Conservation (phyloP, 257 asterid species). For the Solanum corneliomulleri region DNA sequence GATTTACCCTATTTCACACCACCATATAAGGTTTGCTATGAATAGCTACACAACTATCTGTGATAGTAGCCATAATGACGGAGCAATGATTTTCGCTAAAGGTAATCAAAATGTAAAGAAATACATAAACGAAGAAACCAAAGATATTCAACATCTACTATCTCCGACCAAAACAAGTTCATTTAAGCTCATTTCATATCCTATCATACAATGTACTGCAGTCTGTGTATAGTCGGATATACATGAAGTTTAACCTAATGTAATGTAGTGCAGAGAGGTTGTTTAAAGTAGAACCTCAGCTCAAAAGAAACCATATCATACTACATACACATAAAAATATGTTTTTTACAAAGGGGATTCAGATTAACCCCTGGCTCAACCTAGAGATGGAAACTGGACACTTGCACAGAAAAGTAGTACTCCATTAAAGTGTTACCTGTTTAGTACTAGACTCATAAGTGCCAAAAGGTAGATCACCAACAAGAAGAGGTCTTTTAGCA, state of each 20-base stretch:
- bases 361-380: neutral
- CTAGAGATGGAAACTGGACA: neutral
- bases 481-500: slow-evolving; percentile 70
- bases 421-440: slow-evolving; percentile 32
- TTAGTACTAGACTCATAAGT: slow-evolving; percentile 65
- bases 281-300: neutral
- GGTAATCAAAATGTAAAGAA: neutral
- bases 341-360: neutral
- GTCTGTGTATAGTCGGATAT: neutral
- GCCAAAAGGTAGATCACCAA: slow-evolving; percentile 89
- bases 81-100: neutral
- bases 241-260: neutral
- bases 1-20: neutral
- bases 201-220: neutral
- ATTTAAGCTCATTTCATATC: neutral
- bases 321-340: neutral
- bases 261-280: neutral
- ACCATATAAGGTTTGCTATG: neutral
- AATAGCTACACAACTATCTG: neutral
- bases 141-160: neutral
- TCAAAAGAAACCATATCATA: neutral
- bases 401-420: neutral
- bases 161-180: neutral
- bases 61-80: neutral
- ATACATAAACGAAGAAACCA: neutral